Evolutionary conservation across 163 green algal genomes (phyloP).

Genomic region (Chlamydomonas reinhardtii): DNA sequence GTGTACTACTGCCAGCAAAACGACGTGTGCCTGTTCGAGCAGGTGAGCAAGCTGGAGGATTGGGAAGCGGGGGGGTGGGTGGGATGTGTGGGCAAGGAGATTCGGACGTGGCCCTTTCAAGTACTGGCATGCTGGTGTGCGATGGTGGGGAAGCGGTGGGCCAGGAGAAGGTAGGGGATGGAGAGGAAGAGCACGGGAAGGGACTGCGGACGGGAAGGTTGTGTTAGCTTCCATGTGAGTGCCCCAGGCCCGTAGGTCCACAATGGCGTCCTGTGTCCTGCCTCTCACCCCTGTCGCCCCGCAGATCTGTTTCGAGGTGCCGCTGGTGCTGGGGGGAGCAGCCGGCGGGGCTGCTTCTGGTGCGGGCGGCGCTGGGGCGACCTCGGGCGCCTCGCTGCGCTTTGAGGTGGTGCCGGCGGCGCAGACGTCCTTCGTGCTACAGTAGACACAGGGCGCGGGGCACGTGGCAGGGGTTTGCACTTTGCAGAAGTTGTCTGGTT

Average conservation of each 20-base stretch:
- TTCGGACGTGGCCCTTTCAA: too few relatives aligned
- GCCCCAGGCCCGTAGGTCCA: too few relatives aligned
- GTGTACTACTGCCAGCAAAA: conserved; percentile 86
- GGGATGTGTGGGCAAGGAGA: not conserved
- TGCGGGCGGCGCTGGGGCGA: not conserved
- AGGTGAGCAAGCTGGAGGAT: conserved; percentile 43
- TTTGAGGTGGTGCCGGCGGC: conserved; percentile 27
- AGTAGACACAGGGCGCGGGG: too few relatives aligned
- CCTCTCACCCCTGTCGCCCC: not conserved
- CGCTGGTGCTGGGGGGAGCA: not conserved
- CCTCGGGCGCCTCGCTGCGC: not conserved
- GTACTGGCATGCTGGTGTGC: not conserved
- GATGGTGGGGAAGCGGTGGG: too few relatives aligned
- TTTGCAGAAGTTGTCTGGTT: too few relatives aligned
- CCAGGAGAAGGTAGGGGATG: too few relatives aligned
- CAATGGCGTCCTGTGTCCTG: too few relatives aligned
- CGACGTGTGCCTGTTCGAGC: conserved; percentile 84
- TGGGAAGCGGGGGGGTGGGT: not conserved
- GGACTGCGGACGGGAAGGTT: too few relatives aligned
- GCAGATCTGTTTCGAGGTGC: conserved; percentile 68
- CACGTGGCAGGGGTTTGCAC: too few relatives aligned
- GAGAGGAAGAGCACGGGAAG: too few relatives aligned
- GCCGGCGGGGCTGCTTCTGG: not conserved
- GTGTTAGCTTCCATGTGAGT: too few relatives aligned
- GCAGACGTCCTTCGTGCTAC: conserved; percentile 12